Evolutionary conservation across 139 green algal genomes (phyloP), one percentile per base, ranked within the genome.

Genomic region (Micromonas commoda): DNA sequence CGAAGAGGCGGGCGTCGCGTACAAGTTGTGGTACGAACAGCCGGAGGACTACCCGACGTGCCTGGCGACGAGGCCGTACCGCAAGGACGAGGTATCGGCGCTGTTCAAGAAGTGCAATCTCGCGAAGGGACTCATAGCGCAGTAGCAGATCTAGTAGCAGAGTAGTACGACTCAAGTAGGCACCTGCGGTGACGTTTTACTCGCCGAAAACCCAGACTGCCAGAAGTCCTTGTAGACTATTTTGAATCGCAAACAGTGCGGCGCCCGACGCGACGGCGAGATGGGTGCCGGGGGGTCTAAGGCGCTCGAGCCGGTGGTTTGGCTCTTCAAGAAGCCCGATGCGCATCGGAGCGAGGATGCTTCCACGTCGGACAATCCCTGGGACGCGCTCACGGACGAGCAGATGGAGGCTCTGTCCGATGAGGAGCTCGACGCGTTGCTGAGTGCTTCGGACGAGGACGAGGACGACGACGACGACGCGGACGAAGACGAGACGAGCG

Each of bases 21-120:
- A 87, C 77, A 73, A 80, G 82, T 82, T 97, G 51, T 98, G 94
- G 94, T 73, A 96, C 4, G 94, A 98, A 84, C 94, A 98, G 86
- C 94, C 94, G 6, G 94, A 98, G 80, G 81, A 95, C 79, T 91
- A 90, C 72, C 73, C 88, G 0, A 98, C 94, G 0, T 94, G 89
- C 76, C 77, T 98, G 19, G 94, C 94, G 32, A 97, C 92, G 16
- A 89, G 88, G 38, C 94, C 94, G 0, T 90, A 89, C 61, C 77
- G 63, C 24, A 96, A 96, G 71, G 84, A 78, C 0, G 24, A 82
- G 13, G 82, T 96, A 20, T 80, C 75, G 5, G 54, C 80, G 9
- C 81, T 88, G 63, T 90, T 98, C 39, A 97, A 96, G 67, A 96
- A 94, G 82, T 81, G 94, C 34, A 90, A 97, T 76, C 87, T 98